Evolutionary conservation across 305 asterid genomes (phyloP).

Genomic region (Lippia alba): DNA sequence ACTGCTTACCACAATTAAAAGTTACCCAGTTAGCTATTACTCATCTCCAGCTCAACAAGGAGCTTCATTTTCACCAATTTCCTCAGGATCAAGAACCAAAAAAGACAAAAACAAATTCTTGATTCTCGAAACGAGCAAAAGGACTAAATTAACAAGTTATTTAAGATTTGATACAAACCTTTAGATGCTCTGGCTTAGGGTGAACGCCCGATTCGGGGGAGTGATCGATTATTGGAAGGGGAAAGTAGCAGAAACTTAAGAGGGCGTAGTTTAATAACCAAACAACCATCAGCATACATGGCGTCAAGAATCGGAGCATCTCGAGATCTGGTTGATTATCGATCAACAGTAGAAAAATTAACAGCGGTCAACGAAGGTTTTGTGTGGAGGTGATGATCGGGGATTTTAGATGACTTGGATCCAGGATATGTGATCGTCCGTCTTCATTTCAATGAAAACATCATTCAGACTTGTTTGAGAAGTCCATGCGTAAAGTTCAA

Average conservation of each 20-base stretch:
- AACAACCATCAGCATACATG: constrained; percentile 29
- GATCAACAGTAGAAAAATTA: not conserved
- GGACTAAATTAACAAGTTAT: not conserved
- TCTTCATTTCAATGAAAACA: not conserved
- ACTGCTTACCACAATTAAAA: constrained; percentile 1
- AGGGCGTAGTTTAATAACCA: constrained; percentile 11
- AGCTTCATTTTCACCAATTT: not conserved
- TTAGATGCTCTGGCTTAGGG: constrained; percentile 44
- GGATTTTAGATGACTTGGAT: no score
- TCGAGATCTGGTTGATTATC: not conserved
- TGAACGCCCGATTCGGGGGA: constrained; percentile 39
- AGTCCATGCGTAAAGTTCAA: no score
- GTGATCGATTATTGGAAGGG: constrained; percentile 53
- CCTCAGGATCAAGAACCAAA: not conserved
- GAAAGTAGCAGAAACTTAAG: constrained; percentile 57
- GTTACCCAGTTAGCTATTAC: not conserved
- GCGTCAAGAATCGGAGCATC: constrained; percentile 34
- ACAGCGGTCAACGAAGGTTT: no score
- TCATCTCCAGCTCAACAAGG: not conserved
- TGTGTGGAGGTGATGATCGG: constrained; percentile 11
- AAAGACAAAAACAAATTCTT: no score
- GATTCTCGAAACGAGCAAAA: not conserved
- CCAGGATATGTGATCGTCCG: not conserved
- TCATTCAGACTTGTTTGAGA: no score
- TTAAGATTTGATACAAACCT: constrained; percentile 42